phyloP scores from a whole-genome alignment of 2,329 filamentous ascomycete genomes.

The Penicillium sp. region DNA sequence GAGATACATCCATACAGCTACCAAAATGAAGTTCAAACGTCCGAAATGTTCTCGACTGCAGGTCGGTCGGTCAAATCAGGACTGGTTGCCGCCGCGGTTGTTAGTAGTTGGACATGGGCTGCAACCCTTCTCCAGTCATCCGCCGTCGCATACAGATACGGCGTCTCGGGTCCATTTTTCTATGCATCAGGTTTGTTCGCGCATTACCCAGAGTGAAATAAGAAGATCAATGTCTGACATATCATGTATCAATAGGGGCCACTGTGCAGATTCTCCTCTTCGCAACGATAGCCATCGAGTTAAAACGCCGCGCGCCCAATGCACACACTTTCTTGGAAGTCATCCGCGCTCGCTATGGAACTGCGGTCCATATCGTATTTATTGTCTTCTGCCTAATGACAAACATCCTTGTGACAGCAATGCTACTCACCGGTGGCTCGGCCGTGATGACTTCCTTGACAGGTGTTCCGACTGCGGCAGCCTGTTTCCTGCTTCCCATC shows the following conservation, averaged over 20 bases:
- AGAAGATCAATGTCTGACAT: conserved; percentile 54
- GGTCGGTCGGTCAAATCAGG: conserved; percentile 86
- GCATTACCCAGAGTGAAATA: background rate
- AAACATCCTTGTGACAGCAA: conserved; percentile 82
- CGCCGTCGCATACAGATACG: conserved; percentile 78
- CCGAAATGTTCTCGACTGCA: conserved; percentile 89
- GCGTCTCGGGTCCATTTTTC: conserved; percentile 65
- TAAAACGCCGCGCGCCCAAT: conserved; percentile 83
- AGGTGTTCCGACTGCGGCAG: conserved; percentile 73
- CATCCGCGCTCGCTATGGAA: conserved; percentile 76
- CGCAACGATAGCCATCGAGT: conserved; percentile 82
- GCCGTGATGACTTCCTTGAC: conserved; percentile 71
- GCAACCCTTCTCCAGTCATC: conserved; percentile 77
- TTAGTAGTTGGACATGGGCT: conserved; percentile 91
- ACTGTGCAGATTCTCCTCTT: conserved; percentile 87
- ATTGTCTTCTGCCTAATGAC: conserved; percentile 80
- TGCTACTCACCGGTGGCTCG: conserved; percentile 81
- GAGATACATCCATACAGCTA: conserved; percentile 46
- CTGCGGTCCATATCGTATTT: conserved; percentile 70
- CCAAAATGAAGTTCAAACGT: conserved; percentile 75
- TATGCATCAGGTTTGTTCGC: conserved; percentile 60
- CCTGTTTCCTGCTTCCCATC: conserved; percentile 78
- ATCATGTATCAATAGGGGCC: conserved; percentile 53
- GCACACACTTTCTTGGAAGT: conserved; percentile 83
- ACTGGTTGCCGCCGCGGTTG: conserved; percentile 83